These are phyloP conservation scores for Chlamydomonas eustigma DNA, from an alignment of 139 green algal genomes.

Conservation along the genomic window DNA sequence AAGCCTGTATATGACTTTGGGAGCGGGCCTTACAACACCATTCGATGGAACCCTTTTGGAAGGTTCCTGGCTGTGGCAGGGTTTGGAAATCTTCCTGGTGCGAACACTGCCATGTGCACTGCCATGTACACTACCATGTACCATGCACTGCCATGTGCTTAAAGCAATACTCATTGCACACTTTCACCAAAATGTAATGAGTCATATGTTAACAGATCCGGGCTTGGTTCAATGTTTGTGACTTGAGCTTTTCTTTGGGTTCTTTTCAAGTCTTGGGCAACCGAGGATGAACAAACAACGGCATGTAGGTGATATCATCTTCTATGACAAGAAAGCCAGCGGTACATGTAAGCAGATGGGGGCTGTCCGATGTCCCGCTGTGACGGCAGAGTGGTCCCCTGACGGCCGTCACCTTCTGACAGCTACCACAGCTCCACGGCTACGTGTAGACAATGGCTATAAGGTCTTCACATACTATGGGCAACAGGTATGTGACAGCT, in stretches of 20 bases:
- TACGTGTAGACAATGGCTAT: slow-evolving; percentile 92
- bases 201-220: too few species aligned
- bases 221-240: too few species aligned
- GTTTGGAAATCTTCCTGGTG: slow-evolving; percentile 77
- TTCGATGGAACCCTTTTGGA: slow-evolving; percentile 81
- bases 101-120: background rate
- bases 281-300: too few species aligned
- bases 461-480: slow-evolving; percentile 83
- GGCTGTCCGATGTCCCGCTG: slow-evolving; percentile 27
- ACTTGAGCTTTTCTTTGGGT: too few species aligned
- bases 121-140: background rate
- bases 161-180: background rate
- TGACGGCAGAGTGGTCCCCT: slow-evolving; percentile 77
- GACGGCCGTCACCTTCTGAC: slow-evolving; percentile 79
- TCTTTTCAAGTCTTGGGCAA: too few species aligned
- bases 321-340: slow-evolving; percentile 80
- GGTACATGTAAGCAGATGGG: slow-evolving; percentile 76
- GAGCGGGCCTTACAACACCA: slow-evolving; percentile 76
- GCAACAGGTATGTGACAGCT: slow-evolving; percentile 13
- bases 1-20: slow-evolving; percentile 84
- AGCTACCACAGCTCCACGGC: slow-evolving; percentile 76
- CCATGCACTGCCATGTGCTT: background rate
- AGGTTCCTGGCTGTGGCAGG: slow-evolving; percentile 74
- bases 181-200: background rate
- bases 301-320: slow-evolving; percentile 89